A percentile compares a stretch with the other conserved stretches of the same genome.
Evolutionary conservation across 1,284 basidiomycete genomes (phyloP).

Genomic region (Ganoderma lucidum): DNA sequence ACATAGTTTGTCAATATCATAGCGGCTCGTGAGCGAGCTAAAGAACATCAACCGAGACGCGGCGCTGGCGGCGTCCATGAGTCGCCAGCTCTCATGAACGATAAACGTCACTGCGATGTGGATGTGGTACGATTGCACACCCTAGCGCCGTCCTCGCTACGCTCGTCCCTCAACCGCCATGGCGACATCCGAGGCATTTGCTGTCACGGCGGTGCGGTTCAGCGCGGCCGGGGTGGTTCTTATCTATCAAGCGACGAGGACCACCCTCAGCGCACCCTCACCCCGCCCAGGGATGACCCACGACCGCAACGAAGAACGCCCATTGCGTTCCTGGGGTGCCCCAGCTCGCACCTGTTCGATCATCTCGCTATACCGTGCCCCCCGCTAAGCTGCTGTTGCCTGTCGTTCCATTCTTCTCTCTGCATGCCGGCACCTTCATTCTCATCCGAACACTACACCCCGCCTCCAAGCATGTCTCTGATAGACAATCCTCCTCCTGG

Average conservation of each 20-base stretch:
- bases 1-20: not conserved
- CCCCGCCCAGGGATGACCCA: not conserved
- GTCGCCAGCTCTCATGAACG: not conserved
- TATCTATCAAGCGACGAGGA: not conserved
- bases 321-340: not conserved
- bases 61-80: conserved; percentile 4
- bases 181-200: not conserved
- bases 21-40: conserved; percentile 28
- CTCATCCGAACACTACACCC: not conserved
- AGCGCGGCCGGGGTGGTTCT: not conserved
- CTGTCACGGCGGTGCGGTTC: not conserved
- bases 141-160: not conserved
- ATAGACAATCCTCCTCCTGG: not conserved
- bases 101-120: not conserved
- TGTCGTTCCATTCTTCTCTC: conserved; percentile 20
- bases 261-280: not conserved
- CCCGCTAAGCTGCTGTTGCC: conserved; percentile 24
- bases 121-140: not conserved
- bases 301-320: not conserved
- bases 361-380: conserved; percentile 34
- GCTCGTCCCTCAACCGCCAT: not conserved
- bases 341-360: conserved; percentile 21
- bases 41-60: conserved; percentile 20
- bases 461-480: not conserved
- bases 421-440: conserved; percentile 10